Conservation (phyloP, 306 rosid genomes). For the Trifolium repens region DNA sequence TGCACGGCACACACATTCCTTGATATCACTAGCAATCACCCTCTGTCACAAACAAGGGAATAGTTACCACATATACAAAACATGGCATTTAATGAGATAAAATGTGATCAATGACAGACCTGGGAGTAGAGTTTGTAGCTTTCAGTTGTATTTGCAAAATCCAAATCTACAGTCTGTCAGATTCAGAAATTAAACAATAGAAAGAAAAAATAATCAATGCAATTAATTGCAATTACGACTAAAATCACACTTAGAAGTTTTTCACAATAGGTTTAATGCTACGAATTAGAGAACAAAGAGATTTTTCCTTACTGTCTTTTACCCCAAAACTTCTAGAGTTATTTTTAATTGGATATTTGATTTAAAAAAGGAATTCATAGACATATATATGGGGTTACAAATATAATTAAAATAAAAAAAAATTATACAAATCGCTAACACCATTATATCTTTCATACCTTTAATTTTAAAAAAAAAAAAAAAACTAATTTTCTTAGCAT, state of each 20-base stretch:
- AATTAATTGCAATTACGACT: not conserved
- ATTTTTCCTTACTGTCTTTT: not conserved
- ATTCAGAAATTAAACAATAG: conserved; percentile 36
- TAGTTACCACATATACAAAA: conserved; percentile 35
- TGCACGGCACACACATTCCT: conserved; percentile 96
- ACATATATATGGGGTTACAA: not conserved
- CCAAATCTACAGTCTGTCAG: conserved; percentile 79
- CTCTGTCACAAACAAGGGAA: conserved; percentile 65
- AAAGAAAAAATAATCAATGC: conserved; percentile 18
- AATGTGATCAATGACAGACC: conserved; percentile 60
- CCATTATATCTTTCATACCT: conserved; percentile 34
- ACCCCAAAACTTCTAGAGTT: conserved; percentile 19
- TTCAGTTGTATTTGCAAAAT: conserved; percentile 90
- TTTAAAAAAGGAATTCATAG: not conserved
- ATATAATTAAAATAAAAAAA: conserved; percentile 4
- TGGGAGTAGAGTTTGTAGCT: conserved; percentile 92
- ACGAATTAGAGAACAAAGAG: not conserved
- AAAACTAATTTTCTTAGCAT: conserved; percentile 6
- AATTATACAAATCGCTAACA: conserved; percentile 17
- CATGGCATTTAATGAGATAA: conserved; percentile 35
- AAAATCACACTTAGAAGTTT: conserved; percentile 16
- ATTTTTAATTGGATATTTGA: conserved; percentile 3
- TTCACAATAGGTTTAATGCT: conserved; percentile 7
- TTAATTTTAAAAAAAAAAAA: not conserved
- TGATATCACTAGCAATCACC: conserved; percentile 93